phyloP scores from a whole-genome alignment of 78 protist species.

The Bodo saltans region DNA sequence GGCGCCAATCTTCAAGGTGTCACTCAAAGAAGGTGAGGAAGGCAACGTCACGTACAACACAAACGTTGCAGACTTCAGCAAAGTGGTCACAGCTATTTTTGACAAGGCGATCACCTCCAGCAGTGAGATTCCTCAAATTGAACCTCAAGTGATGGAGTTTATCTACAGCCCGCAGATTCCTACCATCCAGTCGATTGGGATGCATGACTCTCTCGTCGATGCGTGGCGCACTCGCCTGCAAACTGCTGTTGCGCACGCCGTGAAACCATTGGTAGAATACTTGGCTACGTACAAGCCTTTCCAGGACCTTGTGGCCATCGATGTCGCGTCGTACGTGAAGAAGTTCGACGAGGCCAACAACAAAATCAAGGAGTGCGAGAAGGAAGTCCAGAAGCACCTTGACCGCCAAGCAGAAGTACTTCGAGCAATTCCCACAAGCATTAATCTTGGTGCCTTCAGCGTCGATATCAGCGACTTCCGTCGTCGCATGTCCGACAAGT shows the following conservation, averaged over 20 bases:
- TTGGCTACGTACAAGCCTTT: slow-evolving; percentile 7
- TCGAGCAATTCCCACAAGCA: slow-evolving; percentile 14
- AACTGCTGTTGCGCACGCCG: background rate
- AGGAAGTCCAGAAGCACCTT: slow-evolving; percentile 22
- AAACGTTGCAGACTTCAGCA: background rate
- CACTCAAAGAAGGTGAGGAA: background rate
- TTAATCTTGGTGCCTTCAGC: slow-evolving; percentile 42
- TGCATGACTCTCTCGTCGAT: slow-evolving; percentile 3
- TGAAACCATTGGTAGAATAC: slow-evolving; percentile 35
- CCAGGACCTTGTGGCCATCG: slow-evolving; percentile 25
- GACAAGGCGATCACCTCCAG: slow-evolving; percentile 26
- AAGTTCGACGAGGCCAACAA: slow-evolving; percentile 2
- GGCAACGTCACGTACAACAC: background rate
- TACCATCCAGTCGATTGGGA: slow-evolving; percentile 7
- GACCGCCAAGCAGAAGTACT: background rate
- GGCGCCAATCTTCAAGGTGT: background rate
- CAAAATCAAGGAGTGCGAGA: background rate
- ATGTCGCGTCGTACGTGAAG: background rate
- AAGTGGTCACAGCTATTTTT: slow-evolving; percentile 9
- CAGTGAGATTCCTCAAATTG: slow-evolving; percentile 56
- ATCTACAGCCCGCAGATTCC: slow-evolving; percentile 35
- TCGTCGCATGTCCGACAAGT: slow-evolving; percentile 28
- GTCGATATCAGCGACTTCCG: slow-evolving; percentile 24
- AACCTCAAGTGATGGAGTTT: slow-evolving; percentile 62
- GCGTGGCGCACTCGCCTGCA: background rate